A percentile compares a stretch with the other conserved stretches of the same genome.
Conservation (phyloP, 805 yeast species). For the Kluyveromyces lactis region DNA sequence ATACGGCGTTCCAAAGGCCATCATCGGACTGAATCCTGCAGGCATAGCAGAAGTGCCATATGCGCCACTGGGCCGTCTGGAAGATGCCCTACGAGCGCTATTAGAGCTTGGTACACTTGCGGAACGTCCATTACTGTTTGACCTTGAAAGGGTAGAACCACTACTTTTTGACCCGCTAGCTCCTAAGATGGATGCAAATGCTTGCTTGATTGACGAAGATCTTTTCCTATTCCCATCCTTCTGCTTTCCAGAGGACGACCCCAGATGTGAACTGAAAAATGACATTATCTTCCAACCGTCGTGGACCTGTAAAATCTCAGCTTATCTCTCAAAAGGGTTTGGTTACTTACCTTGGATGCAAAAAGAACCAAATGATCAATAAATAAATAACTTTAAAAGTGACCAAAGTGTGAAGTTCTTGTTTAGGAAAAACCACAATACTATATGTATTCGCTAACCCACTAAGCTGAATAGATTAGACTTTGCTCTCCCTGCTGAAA, state of each 20-base stretch:
- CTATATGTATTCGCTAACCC: no score
- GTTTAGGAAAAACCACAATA: no score
- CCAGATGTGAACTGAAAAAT: not conserved
- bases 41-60: conserved; percentile 1
- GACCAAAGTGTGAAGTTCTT: no score
- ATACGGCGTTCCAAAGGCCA: conserved; percentile 3
- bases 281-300: not conserved
- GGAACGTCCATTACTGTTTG: no score
- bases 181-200: conserved; percentile 18
- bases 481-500: no score
- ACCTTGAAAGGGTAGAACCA: no score
- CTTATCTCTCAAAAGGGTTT: no score
- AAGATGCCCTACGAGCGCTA: not conserved
- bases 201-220: conserved; percentile 21
- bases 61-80: not conserved
- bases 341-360: no score
- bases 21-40: conserved; percentile 4
- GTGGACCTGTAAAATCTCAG: no score
- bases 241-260: not conserved
- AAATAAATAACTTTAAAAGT: no score
- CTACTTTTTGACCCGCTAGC: not conserved
- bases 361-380: no score
- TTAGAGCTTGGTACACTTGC: not conserved
- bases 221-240: conserved; percentile 8
- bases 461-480: no score